A percentile compares a stretch with the other conserved stretches of the same genome.
Conservation (phyloP, 176 grass and related monocot species). For the Carex littledalei region DNA sequence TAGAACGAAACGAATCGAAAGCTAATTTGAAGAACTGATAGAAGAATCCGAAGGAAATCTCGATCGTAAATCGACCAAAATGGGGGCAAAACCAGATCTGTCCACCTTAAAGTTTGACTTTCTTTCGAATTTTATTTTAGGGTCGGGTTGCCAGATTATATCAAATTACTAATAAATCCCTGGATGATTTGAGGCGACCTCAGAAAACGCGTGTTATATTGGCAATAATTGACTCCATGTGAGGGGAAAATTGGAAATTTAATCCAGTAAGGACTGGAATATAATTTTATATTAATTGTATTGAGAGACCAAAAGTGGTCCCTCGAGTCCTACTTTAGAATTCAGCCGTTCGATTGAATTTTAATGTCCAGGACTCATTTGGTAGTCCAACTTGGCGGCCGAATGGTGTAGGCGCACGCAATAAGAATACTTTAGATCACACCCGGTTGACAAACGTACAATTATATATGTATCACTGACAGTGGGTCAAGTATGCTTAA, state of each 20-base stretch:
- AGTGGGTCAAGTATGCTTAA: not conserved
- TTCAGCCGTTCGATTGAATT: slow-evolving; percentile 6
- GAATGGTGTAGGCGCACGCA: not conserved
- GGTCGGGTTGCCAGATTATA: not conserved
- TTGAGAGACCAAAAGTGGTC: not conserved
- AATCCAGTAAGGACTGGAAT: not conserved
- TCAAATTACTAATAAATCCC: slow-evolving; percentile 23
- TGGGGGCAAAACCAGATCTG: slow-evolving; percentile 29
- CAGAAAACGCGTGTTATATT: not conserved
- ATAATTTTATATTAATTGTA: slow-evolving; percentile 6
- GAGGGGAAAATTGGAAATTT: not conserved
- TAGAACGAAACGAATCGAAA: slow-evolving; percentile 13
- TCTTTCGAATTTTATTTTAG: slow-evolving; percentile 20
- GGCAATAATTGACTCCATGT: not conserved
- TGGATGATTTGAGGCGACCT: not conserved
- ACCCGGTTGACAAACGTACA: not conserved
- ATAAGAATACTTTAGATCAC: not conserved
- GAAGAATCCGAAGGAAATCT: slow-evolving; percentile 12
- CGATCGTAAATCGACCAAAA: slow-evolving; percentile 3
- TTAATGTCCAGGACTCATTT: not conserved
- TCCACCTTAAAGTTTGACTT: slow-evolving; percentile 14
- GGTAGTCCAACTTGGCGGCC: slow-evolving; percentile 19
- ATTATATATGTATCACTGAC: not conserved
- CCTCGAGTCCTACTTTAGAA: not conserved
- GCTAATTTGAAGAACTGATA: slow-evolving; percentile 20